Conservation (phyloP, 2,329 filamentous ascomycete species). For the Cercospora sp. region DNA sequence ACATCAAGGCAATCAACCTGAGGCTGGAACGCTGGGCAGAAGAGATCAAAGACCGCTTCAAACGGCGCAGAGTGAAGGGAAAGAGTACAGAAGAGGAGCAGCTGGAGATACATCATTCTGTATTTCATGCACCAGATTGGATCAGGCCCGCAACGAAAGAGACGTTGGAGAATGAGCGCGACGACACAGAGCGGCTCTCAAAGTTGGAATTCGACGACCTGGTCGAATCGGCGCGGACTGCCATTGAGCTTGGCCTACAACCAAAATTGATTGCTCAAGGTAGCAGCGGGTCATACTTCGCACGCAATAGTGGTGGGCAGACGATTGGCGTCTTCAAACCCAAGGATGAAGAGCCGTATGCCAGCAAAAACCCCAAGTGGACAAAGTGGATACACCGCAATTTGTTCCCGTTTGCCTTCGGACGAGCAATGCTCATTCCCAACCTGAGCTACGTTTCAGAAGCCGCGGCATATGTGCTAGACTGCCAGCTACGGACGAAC, state of each 20-base stretch:
- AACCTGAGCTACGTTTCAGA: slow-evolving; percentile 98
- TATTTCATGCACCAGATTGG: slow-evolving; percentile 91
- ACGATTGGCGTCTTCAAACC: slow-evolving; percentile 98
- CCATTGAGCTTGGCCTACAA: slow-evolving; percentile 88
- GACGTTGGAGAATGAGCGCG: slow-evolving; percentile 61
- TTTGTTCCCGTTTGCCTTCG: slow-evolving; percentile 95
- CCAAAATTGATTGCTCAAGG: slow-evolving; percentile 96
- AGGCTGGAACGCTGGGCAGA: slow-evolving; percentile 94
- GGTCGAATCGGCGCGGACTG: slow-evolving; percentile 83
- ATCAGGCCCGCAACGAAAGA: slow-evolving; percentile 77
- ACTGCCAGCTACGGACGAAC: slow-evolving; percentile 83
- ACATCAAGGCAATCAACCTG: slow-evolving; percentile 97
- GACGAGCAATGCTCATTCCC: slow-evolving; percentile 90
- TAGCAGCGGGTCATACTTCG: slow-evolving; percentile 97
- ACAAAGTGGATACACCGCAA: slow-evolving; percentile 96
- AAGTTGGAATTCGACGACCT: slow-evolving; percentile 81
- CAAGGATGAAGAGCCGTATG: slow-evolving; percentile 98
- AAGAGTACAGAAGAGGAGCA: slow-evolving; percentile 77
- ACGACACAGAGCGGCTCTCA: slow-evolving; percentile 62
- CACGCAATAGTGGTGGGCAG: slow-evolving; percentile 84
- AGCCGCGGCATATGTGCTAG: slow-evolving; percentile 92
- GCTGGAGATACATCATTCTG: slow-evolving; percentile 94
- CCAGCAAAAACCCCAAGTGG: slow-evolving; percentile 85
- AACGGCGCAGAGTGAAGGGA: slow-evolving; percentile 74
- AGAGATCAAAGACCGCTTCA: slow-evolving; percentile 96